Evolutionary conservation across 2,329 filamentous ascomycete genomes (phyloP).

Genomic region (Fusarium cyanostomum): DNA sequence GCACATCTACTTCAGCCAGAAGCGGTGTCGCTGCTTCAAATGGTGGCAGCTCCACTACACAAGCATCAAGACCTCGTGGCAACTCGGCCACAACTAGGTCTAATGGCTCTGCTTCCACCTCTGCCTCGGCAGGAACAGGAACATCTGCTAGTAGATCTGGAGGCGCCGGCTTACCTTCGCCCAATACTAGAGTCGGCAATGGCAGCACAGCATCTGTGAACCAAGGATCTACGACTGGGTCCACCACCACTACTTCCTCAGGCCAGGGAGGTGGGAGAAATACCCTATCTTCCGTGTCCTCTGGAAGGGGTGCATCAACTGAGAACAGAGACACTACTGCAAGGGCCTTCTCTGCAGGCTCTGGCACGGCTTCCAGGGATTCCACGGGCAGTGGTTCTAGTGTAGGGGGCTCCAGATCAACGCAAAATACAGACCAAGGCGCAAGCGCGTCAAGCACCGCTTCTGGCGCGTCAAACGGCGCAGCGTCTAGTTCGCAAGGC

Average conservation of each 20-base stretch:
- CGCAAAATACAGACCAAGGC: neutral
- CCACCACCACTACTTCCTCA: neutral
- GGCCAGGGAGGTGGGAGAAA: too few relatives aligned
- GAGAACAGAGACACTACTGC: too few relatives aligned
- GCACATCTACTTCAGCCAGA: neutral
- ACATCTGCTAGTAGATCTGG: neutral
- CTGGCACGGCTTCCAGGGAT: too few relatives aligned
- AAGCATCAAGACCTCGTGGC: neutral
- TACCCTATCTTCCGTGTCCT: too few relatives aligned
- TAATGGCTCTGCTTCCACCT: neutral
- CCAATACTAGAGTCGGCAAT: neutral
- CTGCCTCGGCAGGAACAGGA: neutral
- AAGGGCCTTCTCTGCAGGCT: too few relatives aligned
- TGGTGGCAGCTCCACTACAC: neutral
- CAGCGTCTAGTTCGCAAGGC: neutral
- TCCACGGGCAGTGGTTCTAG: neutral
- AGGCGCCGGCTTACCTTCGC: neutral
- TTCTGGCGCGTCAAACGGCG: neutral
- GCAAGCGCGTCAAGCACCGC: neutral
- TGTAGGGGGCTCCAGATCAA: accelerated
- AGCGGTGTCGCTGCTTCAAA: accelerated
- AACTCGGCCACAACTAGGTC: neutral
- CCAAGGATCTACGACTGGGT: neutral
- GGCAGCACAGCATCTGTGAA: neutral
- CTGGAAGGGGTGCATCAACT: too few relatives aligned